phyloP scores from a whole-genome alignment of 495 filamentous ascomycete species.

The Cetradonia linearis region DNA sequence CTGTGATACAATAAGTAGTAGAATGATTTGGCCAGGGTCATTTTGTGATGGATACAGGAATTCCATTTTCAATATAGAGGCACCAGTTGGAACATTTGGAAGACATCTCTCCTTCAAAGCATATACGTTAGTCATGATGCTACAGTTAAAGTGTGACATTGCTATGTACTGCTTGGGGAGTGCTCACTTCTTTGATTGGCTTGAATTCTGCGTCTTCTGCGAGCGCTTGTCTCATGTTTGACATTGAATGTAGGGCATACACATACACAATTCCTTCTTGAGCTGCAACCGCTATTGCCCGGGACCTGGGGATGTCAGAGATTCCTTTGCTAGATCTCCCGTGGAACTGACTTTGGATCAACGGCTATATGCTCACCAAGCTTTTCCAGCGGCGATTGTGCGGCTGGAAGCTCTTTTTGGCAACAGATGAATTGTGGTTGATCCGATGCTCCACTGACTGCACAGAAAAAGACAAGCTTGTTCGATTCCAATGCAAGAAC shows the following conservation, averaged over 20 bases:
- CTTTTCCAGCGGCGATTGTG: slow-evolving; percentile 43
- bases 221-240: slow-evolving; percentile 32
- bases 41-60: slow-evolving; percentile 63
- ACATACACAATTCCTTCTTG: slow-evolving; percentile 48
- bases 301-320: slow-evolving; percentile 38
- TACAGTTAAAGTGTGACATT: not conserved
- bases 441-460: slow-evolving; percentile 33
- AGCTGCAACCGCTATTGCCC: slow-evolving; percentile 56
- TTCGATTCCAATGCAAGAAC: slow-evolving; percentile 59
- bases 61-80: slow-evolving; percentile 73
- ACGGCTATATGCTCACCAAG: slow-evolving; percentile 73
- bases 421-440: slow-evolving; percentile 50
- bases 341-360: slow-evolving; percentile 53
- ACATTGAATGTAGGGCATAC: slow-evolving; percentile 48
- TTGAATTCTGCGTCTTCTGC: slow-evolving; percentile 8
- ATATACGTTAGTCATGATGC: not conserved
- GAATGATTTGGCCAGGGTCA: slow-evolving; percentile 56
- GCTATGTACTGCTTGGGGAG: too few relatives aligned
- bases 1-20: slow-evolving; percentile 60
- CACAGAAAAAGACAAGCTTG: slow-evolving; percentile 63
- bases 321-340: not conserved
- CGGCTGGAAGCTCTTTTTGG: slow-evolving; percentile 45
- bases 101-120: slow-evolving; percentile 42
- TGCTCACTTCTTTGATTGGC: slow-evolving; percentile 26
- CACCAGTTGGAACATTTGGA: slow-evolving; percentile 51